Percentiles rank a stretch among this genome's conserved stretches.
Evolutionary conservation across 2,329 filamentous ascomycete species (phyloP).

Genomic region (Ascochyta koolunga): DNA sequence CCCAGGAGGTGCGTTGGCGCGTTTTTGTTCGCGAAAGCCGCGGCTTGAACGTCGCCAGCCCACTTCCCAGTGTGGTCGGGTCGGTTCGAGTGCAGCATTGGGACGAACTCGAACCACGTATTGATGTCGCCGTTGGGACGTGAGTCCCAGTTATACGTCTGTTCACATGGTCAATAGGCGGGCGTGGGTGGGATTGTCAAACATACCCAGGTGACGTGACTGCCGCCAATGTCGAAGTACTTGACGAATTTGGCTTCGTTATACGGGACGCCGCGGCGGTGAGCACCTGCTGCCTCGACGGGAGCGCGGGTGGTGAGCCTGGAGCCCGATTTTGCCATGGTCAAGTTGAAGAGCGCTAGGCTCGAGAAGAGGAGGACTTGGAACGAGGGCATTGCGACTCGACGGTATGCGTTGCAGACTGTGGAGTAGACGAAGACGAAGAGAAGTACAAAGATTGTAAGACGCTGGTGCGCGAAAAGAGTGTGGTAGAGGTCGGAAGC

Average conservation of each 20-base stretch:
- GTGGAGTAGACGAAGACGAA: not conserved
- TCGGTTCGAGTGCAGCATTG: constrained; percentile 50
- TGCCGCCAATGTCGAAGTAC: constrained; percentile 52
- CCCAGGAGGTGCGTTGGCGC: constrained; percentile 30
- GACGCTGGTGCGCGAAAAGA: not conserved
- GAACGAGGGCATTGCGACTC: not conserved
- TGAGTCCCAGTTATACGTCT: constrained; percentile 70
- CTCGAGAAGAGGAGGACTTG: not conserved
- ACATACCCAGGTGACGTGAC: constrained; percentile 58
- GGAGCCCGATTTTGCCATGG: not conserved
- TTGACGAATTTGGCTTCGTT: constrained; percentile 61
- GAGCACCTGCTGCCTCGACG: constrained; percentile 46
- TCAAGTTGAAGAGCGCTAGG: not conserved
- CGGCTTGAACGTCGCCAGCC: constrained; percentile 21
- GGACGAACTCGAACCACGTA: constrained; percentile 62
- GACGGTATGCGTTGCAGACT: not conserved
- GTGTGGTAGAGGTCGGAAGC: not conserved
- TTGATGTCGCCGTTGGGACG: constrained; percentile 36
- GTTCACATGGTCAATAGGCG: not conserved
- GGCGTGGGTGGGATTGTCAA: accelerated
- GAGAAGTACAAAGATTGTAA: not conserved
- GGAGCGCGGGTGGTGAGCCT: not conserved
- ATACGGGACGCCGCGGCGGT: constrained; percentile 67
- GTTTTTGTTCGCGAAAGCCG: not conserved
- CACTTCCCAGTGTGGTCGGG: constrained; percentile 26